Conservation (phyloP, 352 stramenopile species). For the Aphanomyces stellatus region DNA sequence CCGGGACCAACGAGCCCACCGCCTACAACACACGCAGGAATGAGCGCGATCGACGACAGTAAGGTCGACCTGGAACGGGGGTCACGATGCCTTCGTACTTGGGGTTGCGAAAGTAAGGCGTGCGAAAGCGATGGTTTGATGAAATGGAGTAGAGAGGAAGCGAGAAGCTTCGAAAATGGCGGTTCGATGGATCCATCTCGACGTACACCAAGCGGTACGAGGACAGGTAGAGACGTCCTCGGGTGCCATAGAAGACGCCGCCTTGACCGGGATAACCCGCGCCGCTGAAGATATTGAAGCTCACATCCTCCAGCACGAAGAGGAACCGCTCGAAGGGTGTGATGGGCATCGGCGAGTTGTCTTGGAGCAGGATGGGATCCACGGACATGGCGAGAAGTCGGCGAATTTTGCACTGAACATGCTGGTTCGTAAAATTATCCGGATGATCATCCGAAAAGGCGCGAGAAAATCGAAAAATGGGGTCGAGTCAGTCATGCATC, state of each 20-base stretch:
- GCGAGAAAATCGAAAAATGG: too few relatives aligned
- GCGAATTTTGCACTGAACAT: background rate
- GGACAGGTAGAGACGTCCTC: slow-evolving; percentile 3
- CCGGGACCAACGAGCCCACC: slow-evolving; percentile 3
- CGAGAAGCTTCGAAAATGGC: slow-evolving; percentile 16
- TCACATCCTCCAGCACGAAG: slow-evolving; percentile 12
- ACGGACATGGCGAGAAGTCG: slow-evolving; percentile 2
- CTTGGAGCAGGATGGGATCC: slow-evolving; percentile 8
- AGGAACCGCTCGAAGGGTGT: slow-evolving; percentile 10
- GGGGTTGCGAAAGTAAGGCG: background rate
- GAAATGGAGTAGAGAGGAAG: slow-evolving; percentile 1
- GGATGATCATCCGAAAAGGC: background rate
- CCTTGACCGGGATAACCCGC: slow-evolving; percentile 7
- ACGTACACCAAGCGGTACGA: slow-evolving; percentile 13
- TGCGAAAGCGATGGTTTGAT: slow-evolving; percentile 1
- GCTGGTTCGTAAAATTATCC: background rate
- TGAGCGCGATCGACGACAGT: background rate
- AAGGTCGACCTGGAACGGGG: background rate
- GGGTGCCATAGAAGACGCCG: slow-evolving; percentile 9
- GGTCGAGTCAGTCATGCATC: too few relatives aligned
- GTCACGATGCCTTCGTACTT: slow-evolving; percentile 8
- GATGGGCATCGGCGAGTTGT: slow-evolving; percentile 10
- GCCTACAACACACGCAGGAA: background rate
- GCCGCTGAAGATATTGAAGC: background rate
- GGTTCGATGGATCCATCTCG: slow-evolving; percentile 9